Conservation (phyloP, 306 rosid species). For the Rosa chinensis region DNA sequence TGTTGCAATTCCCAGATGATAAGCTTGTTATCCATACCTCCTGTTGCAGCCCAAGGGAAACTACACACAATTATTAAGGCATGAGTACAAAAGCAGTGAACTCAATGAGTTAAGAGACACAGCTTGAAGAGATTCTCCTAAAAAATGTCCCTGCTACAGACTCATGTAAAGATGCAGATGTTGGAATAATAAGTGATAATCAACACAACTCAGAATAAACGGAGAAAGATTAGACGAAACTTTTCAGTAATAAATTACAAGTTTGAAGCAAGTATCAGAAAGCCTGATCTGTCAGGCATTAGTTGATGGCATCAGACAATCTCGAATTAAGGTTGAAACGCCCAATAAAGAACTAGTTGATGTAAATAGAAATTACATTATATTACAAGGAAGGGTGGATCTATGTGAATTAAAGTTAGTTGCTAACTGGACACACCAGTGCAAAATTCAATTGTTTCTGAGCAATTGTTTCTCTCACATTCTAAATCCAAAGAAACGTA, state of each 20-base stretch:
- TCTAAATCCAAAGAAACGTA: no score
- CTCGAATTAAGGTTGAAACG: neutral
- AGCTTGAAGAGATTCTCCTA: neutral
- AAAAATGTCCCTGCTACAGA: neutral
- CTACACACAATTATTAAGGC: conserved; percentile 38
- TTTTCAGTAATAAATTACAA: neutral
- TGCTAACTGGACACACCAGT: neutral
- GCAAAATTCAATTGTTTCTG: no score
- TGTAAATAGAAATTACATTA: neutral
- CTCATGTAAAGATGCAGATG: neutral
- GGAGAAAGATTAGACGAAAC: neutral
- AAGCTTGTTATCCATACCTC: no score
- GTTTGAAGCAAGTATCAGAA: neutral
- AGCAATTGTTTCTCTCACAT: no score
- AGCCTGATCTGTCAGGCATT: neutral
- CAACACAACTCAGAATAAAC: neutral
- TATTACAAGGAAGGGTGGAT: neutral
- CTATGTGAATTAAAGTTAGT: neutral
- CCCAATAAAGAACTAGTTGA: neutral
- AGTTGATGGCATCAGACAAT: neutral
- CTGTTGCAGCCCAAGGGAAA: conserved; percentile 75
- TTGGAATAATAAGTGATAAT: neutral
- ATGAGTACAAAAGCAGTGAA: conserved; percentile 13
- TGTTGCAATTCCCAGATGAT: no score
- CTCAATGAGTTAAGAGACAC: neutral